Percentiles rank a stretch among this genome's conserved stretches.
phyloP scores from a whole-genome alignment of 371 early-diverging fungal species.

The Mucor racemosus region DNA sequence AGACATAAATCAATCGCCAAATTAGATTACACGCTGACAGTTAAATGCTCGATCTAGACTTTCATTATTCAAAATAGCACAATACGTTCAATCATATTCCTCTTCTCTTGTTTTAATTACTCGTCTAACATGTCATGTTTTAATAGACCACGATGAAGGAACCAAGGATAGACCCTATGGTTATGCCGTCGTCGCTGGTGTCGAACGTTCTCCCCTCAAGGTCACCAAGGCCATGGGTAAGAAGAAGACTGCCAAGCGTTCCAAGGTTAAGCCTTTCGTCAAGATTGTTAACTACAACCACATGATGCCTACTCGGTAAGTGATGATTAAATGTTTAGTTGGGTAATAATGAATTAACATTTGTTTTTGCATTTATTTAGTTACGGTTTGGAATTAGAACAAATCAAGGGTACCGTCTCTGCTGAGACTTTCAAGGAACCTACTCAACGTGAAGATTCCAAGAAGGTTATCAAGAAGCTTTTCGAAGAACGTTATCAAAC shows the following conservation, averaged over 20 bases:
- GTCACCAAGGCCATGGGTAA: slow-evolving; percentile 92
- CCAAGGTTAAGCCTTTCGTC: slow-evolving; percentile 96
- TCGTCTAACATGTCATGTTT: background rate
- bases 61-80: background rate
- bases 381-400: slow-evolving; percentile 84
- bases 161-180: slow-evolving; percentile 93
- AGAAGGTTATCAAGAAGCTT: slow-evolving; percentile 92
- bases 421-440: slow-evolving; percentile 93
- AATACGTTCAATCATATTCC: background rate
- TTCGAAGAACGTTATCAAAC: slow-evolving; percentile 93
- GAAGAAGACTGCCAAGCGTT: slow-evolving; percentile 93
- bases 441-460: slow-evolving; percentile 86
- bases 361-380: slow-evolving; percentile 25
- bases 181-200: slow-evolving; percentile 96
- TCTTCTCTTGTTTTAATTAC: background rate
- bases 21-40: too few relatives aligned
- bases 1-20: too few relatives aligned
- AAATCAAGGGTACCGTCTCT: slow-evolving; percentile 85
- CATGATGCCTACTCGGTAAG: slow-evolving; percentile 96
- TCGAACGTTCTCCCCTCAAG: slow-evolving; percentile 95
- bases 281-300: slow-evolving; percentile 90
- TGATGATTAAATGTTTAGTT: background rate
- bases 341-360: background rate
- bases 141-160: slow-evolving; percentile 78
- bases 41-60: too few relatives aligned